Conservation (phyloP, 345 rosid species). For the Barbarea vulgaris region DNA sequence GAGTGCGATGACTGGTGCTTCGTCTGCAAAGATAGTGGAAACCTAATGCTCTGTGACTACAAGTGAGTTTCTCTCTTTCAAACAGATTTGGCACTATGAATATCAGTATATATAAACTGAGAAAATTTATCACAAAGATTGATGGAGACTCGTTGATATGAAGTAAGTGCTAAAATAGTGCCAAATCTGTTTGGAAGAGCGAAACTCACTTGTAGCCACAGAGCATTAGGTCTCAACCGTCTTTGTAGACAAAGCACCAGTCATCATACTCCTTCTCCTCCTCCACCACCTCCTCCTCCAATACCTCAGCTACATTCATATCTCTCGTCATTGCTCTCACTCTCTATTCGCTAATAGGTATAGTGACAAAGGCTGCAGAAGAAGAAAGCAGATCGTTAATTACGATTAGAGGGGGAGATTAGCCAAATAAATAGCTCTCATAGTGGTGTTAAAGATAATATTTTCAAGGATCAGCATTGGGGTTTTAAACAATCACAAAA, state of each 20-base stretch:
- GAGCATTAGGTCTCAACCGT: constrained; percentile 34
- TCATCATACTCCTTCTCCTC: constrained; percentile 36
- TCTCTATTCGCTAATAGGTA: background rate
- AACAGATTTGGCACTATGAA: no score
- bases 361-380: background rate
- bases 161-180: background rate
- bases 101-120: no score
- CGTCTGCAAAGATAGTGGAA: constrained; percentile 42
- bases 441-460: background rate
- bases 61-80: constrained; percentile 25
- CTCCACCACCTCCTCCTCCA: constrained; percentile 6
- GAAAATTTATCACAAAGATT: no score
- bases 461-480: background rate
- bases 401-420: background rate
- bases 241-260: constrained; percentile 44
- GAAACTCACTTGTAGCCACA: constrained; percentile 38
- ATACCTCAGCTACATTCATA: background rate
- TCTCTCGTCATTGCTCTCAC: background rate
- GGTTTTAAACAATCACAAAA: no score
- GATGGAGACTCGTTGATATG: no score
- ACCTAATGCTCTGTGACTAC: constrained; percentile 32
- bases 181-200: no score
- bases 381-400: background rate
- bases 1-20: constrained; percentile 43
- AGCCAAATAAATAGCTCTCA: background rate